Evolutionary conservation across 371 early-diverging fungal genomes (phyloP).

Genomic region (Lichtheimia corymbifera): DNA sequence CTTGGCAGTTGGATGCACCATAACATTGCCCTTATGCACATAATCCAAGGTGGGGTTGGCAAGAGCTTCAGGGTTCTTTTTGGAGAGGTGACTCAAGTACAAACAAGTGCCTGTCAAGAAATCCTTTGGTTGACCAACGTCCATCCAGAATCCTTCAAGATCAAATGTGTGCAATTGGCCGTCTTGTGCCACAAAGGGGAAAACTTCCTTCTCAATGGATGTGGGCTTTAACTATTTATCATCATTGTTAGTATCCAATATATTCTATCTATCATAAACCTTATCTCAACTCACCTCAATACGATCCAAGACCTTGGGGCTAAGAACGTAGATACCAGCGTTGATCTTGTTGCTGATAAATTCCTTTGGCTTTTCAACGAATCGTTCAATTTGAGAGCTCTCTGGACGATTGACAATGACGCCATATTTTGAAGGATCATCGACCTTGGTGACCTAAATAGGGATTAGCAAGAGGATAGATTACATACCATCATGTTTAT

Average conservation of each 20-base stretch:
- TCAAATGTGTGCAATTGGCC: conserved; percentile 89
- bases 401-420: conserved; percentile 84
- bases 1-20: conserved; percentile 91
- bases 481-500: not conserved
- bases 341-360: conserved; percentile 98
- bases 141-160: conserved; percentile 99
- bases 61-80: conserved; percentile 72
- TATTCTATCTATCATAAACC: not conserved
- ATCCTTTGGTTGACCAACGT: conserved; percentile 99
- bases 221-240: conserved; percentile 80
- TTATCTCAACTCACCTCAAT: conserved; percentile 64
- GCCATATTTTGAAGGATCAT: conserved; percentile 99
- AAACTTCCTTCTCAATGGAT: conserved; percentile 98
- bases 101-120: conserved; percentile 96
- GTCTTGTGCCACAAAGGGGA: conserved; percentile 93
- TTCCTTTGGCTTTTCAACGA: conserved; percentile 98
- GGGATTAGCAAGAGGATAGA: not conserved
- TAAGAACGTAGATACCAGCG: conserved; percentile 99
- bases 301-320: conserved; percentile 87
- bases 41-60: conserved; percentile 68
- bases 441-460: conserved; percentile 90
- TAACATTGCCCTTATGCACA: conserved; percentile 83
- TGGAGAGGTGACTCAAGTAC: conserved; percentile 84
- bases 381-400: conserved; percentile 82
- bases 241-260: not conserved